Evolutionary conservation across 768 basidiomycete genomes (phyloP).

Genomic region (Pisolithus orientalis): DNA sequence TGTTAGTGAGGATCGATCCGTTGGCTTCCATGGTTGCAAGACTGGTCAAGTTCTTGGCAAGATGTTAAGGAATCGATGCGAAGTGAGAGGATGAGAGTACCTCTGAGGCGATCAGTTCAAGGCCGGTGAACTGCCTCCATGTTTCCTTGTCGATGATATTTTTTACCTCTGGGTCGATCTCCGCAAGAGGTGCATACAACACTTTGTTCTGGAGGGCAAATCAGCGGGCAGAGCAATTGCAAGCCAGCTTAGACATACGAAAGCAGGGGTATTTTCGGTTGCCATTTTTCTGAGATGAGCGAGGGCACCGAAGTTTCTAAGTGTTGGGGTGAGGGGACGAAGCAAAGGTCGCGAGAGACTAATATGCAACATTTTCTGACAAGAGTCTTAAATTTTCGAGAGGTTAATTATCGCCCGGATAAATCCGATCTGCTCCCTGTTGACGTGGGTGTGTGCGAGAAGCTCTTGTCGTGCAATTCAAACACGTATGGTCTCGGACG

Average conservation of each 20-base stretch:
- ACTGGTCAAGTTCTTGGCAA: conserved; percentile 84
- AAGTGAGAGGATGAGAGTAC: conserved; percentile 34
- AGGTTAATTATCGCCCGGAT: conserved; percentile 10
- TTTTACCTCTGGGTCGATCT: conserved; percentile 92
- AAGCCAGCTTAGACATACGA: conserved; percentile 37
- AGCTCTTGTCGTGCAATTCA: neutral
- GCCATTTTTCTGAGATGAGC: conserved; percentile 48
- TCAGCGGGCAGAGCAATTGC: neutral
- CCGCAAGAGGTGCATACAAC: conserved; percentile 80
- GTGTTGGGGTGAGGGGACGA: conserved; percentile 21
- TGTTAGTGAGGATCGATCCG: conserved; percentile 97
- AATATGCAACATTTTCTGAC: conserved; percentile 23
- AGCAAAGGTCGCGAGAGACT: conserved; percentile 20
- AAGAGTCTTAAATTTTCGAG: conserved; percentile 12
- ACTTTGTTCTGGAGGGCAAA: conserved; percentile 68
- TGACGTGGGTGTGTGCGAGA: neutral
- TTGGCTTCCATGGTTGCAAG: conserved; percentile 96
- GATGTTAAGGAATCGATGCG: conserved; percentile 2
- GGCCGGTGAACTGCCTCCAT: conserved; percentile 95
- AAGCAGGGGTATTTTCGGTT: conserved; percentile 51
- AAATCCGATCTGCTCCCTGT: conserved; percentile 11
- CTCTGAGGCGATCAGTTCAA: conserved; percentile 99
- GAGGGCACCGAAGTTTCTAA: conserved; percentile 8
- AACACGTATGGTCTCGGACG: too few species aligned
- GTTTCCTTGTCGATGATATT: conserved; percentile 99